Evolutionary conservation across 805 yeast species (phyloP).

Genomic region (Pichia cabralensis): DNA sequence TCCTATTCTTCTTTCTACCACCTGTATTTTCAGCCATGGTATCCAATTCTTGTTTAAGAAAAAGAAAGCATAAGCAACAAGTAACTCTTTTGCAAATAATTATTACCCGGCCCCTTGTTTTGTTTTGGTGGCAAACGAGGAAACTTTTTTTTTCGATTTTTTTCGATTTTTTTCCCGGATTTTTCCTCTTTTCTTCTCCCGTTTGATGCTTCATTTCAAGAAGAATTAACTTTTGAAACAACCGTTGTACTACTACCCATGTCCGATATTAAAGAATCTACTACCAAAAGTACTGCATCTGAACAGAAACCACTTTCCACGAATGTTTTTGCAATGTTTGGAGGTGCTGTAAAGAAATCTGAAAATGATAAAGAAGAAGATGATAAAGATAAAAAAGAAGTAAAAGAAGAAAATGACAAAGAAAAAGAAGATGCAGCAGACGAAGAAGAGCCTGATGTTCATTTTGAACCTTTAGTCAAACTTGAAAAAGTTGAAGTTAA

Average conservation of each 20-base stretch:
- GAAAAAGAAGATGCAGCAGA: constrained; percentile 44
- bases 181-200: no score
- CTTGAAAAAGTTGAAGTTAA: constrained; percentile 93
- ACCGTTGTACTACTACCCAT: no score
- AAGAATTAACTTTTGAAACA: no score
- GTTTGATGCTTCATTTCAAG: no score
- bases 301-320: constrained; percentile 54
- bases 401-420: constrained; percentile 27
- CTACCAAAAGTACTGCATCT: constrained; percentile 11
- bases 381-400: constrained; percentile 14
- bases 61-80: neutral
- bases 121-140: no score
- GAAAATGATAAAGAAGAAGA: constrained; percentile 18
- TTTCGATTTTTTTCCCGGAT: neutral
- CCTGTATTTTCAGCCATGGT: neutral
- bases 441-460: constrained; percentile 73
- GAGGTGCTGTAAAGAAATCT: constrained; percentile 32
- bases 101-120: neutral
- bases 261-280: constrained; percentile 5
- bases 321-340: constrained; percentile 90
- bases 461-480: constrained; percentile 93
- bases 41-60: neutral
- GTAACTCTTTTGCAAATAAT: no score
- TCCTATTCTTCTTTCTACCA: constrained; percentile 11
- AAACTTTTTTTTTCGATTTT: no score